Evolutionary conservation across 192 early-diverging fungal genomes (phyloP).

Genomic region (Chytriomyces sp.): DNA sequence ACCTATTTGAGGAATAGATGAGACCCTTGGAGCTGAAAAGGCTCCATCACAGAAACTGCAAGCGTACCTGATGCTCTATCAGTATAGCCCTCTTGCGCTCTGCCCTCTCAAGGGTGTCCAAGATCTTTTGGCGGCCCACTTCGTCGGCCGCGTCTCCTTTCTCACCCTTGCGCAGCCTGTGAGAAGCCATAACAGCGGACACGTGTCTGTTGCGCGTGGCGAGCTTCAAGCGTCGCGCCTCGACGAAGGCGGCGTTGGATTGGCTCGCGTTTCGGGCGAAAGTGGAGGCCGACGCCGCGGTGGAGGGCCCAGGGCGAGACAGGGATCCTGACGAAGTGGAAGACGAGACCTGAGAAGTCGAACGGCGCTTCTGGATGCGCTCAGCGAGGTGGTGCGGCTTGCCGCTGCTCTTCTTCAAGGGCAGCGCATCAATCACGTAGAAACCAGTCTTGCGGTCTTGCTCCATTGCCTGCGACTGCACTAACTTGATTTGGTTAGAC

Average conservation of each 20-base stretch:
- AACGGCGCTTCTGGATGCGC: constrained; percentile 25
- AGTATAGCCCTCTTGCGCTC: constrained; percentile 39
- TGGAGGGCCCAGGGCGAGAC: constrained; percentile 10
- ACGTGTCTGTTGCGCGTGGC: constrained; percentile 36
- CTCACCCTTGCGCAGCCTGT: constrained; percentile 17
- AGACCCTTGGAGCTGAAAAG: neutral
- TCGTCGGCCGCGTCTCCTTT: neutral
- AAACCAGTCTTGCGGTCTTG: constrained; percentile 46
- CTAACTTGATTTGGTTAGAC: too few relatives aligned
- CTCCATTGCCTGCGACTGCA: too few relatives aligned
- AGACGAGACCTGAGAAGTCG: too few relatives aligned
- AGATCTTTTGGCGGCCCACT: constrained; percentile 10
- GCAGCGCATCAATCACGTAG: constrained; percentile 53
- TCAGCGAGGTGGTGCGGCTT: constrained; percentile 54
- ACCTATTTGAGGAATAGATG: constrained; percentile 16
- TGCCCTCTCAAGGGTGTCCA: constrained; percentile 35
- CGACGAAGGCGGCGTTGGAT: constrained; percentile 41
- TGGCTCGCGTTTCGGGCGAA: neutral
- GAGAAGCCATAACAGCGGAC: constrained; percentile 31
- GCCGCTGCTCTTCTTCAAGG: constrained; percentile 49
- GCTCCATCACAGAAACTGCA: neutral
- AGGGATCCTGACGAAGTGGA: neutral
- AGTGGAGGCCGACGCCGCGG: neutral
- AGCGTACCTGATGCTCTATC: constrained; percentile 33
- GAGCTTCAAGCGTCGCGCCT: constrained; percentile 43